A percentile compares a stretch with the other conserved stretches of the same genome.
Evolutionary conservation across 1,139 yeast species (phyloP).

Genomic region (Casaregolazyma lundiana): DNA sequence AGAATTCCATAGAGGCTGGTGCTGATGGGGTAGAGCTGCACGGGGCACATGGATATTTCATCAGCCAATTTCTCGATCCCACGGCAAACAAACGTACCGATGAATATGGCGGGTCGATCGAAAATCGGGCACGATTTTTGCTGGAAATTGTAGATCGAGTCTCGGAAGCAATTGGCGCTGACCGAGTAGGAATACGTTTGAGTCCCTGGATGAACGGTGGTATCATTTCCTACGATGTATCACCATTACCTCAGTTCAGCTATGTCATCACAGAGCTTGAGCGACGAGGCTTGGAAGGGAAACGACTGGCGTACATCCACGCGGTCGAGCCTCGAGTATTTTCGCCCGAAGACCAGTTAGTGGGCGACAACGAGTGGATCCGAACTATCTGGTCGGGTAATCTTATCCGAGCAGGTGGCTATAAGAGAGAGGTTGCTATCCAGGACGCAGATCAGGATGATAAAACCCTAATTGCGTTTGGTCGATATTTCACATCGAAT

Average conservation of each 20-base stretch:
- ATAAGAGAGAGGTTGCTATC: constrained; percentile 28
- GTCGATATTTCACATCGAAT: constrained; percentile 45
- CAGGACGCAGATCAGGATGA: constrained; percentile 32
- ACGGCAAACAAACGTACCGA: constrained; percentile 57
- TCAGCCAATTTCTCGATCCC: constrained; percentile 45
- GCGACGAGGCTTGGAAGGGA: constrained; percentile 27
- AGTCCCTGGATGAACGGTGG: constrained; percentile 48
- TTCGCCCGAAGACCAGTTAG: constrained; percentile 5
- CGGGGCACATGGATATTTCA: constrained; percentile 61
- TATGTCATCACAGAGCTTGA: constrained; percentile 32
- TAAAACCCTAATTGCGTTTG: constrained; percentile 42
- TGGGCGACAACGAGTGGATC: constrained; percentile 16
- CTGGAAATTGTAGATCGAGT: constrained; percentile 53
- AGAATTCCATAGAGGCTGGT: constrained; percentile 49
- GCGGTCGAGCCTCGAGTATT: constrained; percentile 44
- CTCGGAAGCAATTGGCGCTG: constrained; percentile 48
- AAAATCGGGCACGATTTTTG: constrained; percentile 55
- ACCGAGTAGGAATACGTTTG: constrained; percentile 51
- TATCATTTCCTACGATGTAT: constrained; percentile 26
- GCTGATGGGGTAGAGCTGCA: constrained; percentile 69
- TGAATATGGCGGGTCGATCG: constrained; percentile 62
- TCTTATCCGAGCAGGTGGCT: constrained; percentile 39
- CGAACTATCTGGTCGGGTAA: constrained; percentile 37
- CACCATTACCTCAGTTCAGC: constrained; percentile 28
- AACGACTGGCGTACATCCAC: constrained; percentile 45